Evolutionary conservation across 108 stramenopile species (phyloP), one percentile per base, ranked within the genome.

Genomic region (Fragilaria crotonensis): DNA sequence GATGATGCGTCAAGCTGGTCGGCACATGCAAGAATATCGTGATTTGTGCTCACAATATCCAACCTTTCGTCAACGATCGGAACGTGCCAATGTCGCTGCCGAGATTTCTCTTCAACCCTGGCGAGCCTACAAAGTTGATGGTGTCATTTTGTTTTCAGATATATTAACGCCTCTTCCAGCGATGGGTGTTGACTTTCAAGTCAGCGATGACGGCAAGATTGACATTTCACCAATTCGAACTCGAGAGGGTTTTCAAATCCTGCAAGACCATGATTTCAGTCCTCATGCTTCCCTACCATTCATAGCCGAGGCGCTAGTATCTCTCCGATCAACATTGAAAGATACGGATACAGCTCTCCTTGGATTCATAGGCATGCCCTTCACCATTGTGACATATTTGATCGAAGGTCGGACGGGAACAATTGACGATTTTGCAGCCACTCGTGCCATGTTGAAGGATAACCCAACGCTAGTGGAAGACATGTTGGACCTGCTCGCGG

Each of bases 1-100:
- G 99, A 76, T 97, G 59, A 97, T 97, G 94, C 87, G 99, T 54
- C 99, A 99, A 67, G 99, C 97, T 9, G 99, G 99, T 50, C 79
- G 98, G 18, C 98, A 99, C 81, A 97, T 99, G 96, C 76, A 83
- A 23, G 97, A 88, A 22, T 99, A 98, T 67, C 92, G 99, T 31
- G 90, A 89, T 45, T 96, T 94, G 64, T 92, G 87, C 27, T 87
- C 93, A 47, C 90, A 87, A 52, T 91, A 84, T 58, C 82, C 90
- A 33, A 63, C 59, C 0, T 99, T 99, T 75, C 93, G 96, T 27
- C 66, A 92, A 68, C 89, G 97, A 25, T 89, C 84, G 22, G 96
- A 98, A 67, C 96, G 94, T 7, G 95, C 99, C 5, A 78, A 77
- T 21, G 90, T 98, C 70, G 99, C 99, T 27, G 75, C 85, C 33